Percentiles rank a stretch among this genome's conserved stretches.
Evolutionary conservation across 2,329 filamentous ascomycete genomes (phyloP).

Genomic region (Diplodia corticola): DNA sequence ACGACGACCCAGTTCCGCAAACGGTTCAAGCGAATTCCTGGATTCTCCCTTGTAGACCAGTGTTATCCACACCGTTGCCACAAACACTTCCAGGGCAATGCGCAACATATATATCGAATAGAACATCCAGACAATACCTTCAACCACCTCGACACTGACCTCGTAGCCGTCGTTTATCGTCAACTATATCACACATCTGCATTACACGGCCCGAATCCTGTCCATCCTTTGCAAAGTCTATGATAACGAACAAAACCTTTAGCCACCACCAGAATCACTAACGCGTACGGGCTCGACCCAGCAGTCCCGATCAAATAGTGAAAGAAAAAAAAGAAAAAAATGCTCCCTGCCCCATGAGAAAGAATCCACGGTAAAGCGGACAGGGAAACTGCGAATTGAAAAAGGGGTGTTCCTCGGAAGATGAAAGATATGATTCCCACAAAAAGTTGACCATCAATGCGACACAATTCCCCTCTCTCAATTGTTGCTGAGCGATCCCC

Average conservation of each 20-base stretch:
- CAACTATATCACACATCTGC: conserved; percentile 12
- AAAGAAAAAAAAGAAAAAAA: not conserved
- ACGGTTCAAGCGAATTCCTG: no score
- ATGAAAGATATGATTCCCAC: not conserved
- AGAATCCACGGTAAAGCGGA: not conserved
- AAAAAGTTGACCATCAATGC: not conserved
- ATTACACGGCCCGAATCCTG: not conserved
- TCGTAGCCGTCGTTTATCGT: not conserved
- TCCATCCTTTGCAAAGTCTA: conserved; percentile 9
- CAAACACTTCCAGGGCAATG: no score
- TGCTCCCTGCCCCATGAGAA: not conserved
- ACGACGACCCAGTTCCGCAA: no score
- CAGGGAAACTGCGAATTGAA: not conserved
- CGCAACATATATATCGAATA: no score
- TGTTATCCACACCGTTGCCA: no score
- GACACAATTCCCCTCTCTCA: not conserved
- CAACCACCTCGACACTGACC: no score
- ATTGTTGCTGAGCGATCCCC: not conserved
- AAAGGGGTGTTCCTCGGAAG: not conserved
- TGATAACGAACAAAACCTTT: not conserved
- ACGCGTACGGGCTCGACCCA: not conserved
- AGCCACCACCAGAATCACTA: not conserved
- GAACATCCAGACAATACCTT: no score
- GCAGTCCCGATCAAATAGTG: not conserved
- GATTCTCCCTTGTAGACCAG: no score